A percentile compares a stretch with the other conserved stretches of the same genome.
phyloP scores from a whole-genome alignment of 768 basidiomycete species.

The Rhizopogon sp. region DNA sequence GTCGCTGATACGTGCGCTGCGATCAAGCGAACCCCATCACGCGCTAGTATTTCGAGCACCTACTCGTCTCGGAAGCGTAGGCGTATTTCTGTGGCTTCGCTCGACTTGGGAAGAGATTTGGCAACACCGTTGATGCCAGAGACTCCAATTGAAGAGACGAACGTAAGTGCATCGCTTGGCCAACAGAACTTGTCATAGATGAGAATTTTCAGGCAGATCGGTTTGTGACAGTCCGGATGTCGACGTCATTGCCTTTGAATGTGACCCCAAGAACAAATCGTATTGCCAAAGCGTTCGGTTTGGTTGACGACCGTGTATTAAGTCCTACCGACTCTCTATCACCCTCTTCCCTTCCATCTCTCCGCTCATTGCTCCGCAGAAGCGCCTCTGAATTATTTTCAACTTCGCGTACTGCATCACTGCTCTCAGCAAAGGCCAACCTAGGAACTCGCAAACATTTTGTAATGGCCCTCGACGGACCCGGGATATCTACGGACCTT shows the following conservation, averaged over 20 bases:
- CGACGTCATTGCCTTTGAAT: slow-evolving; percentile 48
- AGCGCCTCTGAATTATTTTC: slow-evolving; percentile 50
- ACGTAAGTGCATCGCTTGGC: slow-evolving; percentile 17
- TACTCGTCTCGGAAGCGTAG: slow-evolving; percentile 37
- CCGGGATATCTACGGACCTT: slow-evolving; percentile 49
- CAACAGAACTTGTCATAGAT: neutral
- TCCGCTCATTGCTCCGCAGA: slow-evolving; percentile 44
- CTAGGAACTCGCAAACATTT: slow-evolving; percentile 50
- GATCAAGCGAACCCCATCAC: slow-evolving; percentile 34
- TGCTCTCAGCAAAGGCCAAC: slow-evolving; percentile 55
- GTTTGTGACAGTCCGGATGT: slow-evolving; percentile 53
- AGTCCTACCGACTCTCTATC: slow-evolving; percentile 41
- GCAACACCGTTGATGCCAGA: slow-evolving; percentile 13
- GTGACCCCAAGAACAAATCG: slow-evolving; percentile 64
- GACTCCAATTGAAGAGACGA: slow-evolving; percentile 19
- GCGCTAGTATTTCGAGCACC: slow-evolving; percentile 33
- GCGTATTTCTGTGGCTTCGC: slow-evolving; percentile 35
- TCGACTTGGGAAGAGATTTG: slow-evolving; percentile 33
- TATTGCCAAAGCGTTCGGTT: slow-evolving; percentile 58
- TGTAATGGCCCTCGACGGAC: slow-evolving; percentile 57
- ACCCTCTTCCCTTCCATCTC: slow-evolving; percentile 31
- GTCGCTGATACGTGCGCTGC: slow-evolving; percentile 17
- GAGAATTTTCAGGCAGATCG: slow-evolving; percentile 44
- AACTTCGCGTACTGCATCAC: slow-evolving; percentile 21
- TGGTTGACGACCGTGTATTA: slow-evolving; percentile 51